These are phyloP conservation scores for Botrytis paeoniae DNA, from an alignment of 2,329 filamentous ascomycete genomes.

Conservation along the genomic window DNA sequence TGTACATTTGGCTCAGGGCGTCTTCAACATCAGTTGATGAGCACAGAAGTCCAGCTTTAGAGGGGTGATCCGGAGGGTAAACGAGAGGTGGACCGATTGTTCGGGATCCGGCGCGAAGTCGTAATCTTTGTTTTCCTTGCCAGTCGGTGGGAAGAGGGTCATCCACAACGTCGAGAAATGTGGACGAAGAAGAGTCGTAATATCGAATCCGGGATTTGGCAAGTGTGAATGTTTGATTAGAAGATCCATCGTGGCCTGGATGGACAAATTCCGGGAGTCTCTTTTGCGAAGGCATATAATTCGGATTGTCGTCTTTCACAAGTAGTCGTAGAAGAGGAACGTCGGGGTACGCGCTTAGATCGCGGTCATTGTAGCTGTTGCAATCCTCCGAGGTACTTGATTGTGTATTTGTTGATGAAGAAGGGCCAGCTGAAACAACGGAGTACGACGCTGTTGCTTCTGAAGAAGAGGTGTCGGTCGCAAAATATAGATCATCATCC, in stretches of 20 bases:
- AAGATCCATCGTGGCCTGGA: conserved; percentile 45
- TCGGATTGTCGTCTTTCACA: conserved; percentile 37
- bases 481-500: conserved; percentile 17
- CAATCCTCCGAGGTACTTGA: not conserved
- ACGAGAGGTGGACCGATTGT: conserved; percentile 37
- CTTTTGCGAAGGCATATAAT: conserved; percentile 39
- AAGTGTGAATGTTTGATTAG: conserved; percentile 47
- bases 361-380: not conserved
- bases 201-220: conserved; percentile 52
- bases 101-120: conserved; percentile 50
- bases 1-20: conserved; percentile 33
- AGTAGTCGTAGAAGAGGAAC: conserved; percentile 31
- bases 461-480: conserved; percentile 8
- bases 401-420: not conserved
- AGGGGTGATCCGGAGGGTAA: conserved; percentile 4
- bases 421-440: not conserved
- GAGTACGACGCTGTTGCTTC: conserved; percentile 3
- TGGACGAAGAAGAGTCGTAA: conserved; percentile 51
- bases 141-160: conserved; percentile 43
- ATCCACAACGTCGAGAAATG: conserved; percentile 60
- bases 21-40: conserved; percentile 23
- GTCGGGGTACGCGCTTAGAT: conserved; percentile 27
- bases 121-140: conserved; percentile 41
- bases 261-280: conserved; percentile 49
- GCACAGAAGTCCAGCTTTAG: conserved; percentile 23